A percentile compares a stretch with the other conserved stretches of the same genome.
Evolutionary conservation across 2,329 filamentous ascomycete genomes (phyloP).

Genomic region (Pseudogymnoascus sp.): DNA sequence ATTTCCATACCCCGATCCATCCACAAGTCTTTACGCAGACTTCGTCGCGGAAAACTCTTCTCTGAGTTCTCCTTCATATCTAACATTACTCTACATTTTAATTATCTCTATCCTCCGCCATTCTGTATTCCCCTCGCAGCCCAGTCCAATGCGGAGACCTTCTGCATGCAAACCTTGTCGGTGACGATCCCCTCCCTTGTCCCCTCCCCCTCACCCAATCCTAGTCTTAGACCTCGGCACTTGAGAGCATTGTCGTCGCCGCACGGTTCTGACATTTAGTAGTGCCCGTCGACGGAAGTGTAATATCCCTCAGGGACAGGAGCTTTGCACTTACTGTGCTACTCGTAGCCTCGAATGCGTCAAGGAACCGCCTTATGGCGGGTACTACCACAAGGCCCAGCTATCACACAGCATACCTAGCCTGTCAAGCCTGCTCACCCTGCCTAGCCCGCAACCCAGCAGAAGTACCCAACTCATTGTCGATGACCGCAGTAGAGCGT

Average conservation of each 20-base stretch:
- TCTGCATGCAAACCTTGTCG: constrained; percentile 1
- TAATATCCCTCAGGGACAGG: not conserved
- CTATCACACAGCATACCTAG: not conserved
- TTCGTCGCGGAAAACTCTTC: not conserved
- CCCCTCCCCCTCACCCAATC: no score
- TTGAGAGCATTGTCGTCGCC: not conserved
- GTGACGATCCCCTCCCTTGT: not conserved
- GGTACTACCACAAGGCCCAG: not conserved
- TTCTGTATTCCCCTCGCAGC: not conserved
- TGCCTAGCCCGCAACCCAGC: not conserved
- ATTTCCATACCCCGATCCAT: not conserved
- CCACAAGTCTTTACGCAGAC: not conserved
- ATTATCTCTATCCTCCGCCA: not conserved
- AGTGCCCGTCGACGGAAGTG: constrained; percentile 2
- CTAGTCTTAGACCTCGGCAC: not conserved
- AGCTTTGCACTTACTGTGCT: not conserved
- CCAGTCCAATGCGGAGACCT: not conserved
- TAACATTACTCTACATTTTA: not conserved
- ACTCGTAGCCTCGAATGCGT: not conserved
- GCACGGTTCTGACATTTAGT: not conserved
- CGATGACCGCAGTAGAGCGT: not conserved
- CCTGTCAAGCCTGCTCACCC: not conserved
- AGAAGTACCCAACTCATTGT: not conserved
- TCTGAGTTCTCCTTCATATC: not conserved
- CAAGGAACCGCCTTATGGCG: not conserved